phyloP scores from a whole-genome alignment of 352 stramenopile genomes.

The Poterioochromonas sp. region DNA sequence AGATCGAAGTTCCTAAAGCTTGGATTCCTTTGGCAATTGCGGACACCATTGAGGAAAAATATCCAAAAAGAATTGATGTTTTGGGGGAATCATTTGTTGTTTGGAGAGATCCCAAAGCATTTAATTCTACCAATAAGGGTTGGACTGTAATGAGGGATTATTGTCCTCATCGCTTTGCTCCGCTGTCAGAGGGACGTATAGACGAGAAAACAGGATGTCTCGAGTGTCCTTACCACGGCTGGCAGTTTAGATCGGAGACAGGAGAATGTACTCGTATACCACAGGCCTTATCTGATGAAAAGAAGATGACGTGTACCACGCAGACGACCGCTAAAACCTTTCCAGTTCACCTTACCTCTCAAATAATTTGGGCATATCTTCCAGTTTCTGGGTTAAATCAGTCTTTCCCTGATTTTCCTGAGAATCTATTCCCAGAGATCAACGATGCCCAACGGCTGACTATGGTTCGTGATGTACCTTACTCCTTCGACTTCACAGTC shows the following conservation, averaged over 20 bases:
- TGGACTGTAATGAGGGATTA: conserved; percentile 46
- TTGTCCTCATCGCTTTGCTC: conserved; percentile 54
- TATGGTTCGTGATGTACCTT: conserved; percentile 48
- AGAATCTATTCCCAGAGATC: not conserved
- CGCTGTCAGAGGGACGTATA: conserved; percentile 52
- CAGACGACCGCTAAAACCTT: conserved; percentile 36
- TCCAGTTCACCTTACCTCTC: conserved; percentile 41
- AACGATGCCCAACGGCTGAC: not conserved
- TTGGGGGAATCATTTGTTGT: conserved; percentile 19
- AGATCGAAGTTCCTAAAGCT: too few species aligned
- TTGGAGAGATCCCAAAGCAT: not conserved
- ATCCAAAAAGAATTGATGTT: conserved; percentile 27
- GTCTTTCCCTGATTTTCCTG: not conserved
- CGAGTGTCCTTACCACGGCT: conserved; percentile 59
- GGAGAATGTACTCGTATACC: conserved; percentile 46
- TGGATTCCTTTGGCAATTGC: not conserved
- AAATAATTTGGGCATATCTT: conserved; percentile 50
- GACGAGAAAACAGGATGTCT: conserved; percentile 37
- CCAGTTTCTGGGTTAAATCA: conserved; percentile 11
- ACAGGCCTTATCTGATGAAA: conserved; percentile 40
- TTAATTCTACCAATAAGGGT: not conserved
- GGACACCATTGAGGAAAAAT: not conserved
- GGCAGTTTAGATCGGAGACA: conserved; percentile 51
- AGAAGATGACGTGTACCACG: not conserved
- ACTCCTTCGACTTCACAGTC: conserved; percentile 51